Conservation (phyloP, 2,329 filamentous ascomycete species). For the Fulvia fulva region DNA sequence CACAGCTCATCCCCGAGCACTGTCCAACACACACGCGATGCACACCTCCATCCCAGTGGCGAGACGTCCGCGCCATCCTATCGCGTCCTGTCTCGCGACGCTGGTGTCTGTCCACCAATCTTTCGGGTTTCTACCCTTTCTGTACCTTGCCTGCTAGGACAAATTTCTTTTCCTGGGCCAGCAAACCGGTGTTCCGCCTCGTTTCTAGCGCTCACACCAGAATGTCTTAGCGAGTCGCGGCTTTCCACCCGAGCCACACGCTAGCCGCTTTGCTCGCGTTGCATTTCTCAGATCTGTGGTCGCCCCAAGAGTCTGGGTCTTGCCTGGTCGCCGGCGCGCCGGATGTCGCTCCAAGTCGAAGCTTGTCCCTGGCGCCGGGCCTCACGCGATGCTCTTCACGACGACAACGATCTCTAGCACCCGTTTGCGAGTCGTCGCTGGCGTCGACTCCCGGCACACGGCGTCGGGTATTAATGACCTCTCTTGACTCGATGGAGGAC, state of each 20-base stretch:
- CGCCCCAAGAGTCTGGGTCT: background rate
- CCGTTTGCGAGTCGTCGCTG: background rate
- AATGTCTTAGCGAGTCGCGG: background rate
- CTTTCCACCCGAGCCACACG: background rate
- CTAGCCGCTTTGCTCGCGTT: background rate
- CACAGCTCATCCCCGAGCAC: background rate
- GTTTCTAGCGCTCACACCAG: background rate
- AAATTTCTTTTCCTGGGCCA: background rate
- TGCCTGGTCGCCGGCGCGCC: background rate
- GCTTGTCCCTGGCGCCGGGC: background rate
- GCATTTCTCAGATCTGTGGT: background rate
- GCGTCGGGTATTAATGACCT: background rate
- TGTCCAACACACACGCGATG: background rate
- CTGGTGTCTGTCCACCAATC: background rate
- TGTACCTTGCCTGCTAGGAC: background rate
- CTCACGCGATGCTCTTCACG: background rate
- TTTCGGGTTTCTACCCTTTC: background rate
- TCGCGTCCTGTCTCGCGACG: background rate
- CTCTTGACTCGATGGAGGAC: background rate
- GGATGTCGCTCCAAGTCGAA: background rate
- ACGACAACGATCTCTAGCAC: background rate
- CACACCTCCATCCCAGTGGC: background rate
- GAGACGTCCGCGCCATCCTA: background rate
- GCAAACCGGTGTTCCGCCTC: background rate
- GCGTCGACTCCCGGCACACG: no score